Conservation (phyloP, 2,329 filamentous ascomycete species). For the Hansfordia pulvinata region DNA sequence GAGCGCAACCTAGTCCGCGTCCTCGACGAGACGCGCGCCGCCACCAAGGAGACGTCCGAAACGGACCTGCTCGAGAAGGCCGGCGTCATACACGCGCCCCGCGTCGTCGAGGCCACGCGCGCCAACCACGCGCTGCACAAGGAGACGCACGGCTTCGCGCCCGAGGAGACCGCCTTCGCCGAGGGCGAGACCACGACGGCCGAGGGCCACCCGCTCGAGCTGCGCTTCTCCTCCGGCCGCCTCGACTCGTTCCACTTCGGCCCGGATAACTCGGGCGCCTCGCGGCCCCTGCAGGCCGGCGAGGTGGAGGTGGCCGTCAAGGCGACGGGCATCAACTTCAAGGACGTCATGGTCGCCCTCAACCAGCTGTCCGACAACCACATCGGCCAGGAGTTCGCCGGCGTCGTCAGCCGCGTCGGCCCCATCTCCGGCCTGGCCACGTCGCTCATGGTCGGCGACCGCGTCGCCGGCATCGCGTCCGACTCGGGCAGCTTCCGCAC, state of each 20-base stretch:
- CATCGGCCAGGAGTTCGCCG: conserved; percentile 2
- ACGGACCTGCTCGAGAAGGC: too few relatives aligned
- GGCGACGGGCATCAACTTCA: conserved; percentile 5
- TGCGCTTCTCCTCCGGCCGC: conserved; percentile 3
- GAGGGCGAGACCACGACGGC: background rate
- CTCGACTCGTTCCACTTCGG: conserved; percentile 3
- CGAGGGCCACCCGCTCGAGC: background rate
- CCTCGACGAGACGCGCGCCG: too few relatives aligned
- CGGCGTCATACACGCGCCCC: too few relatives aligned
- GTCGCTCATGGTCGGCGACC: background rate
- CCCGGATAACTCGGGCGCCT: conserved; percentile 1
- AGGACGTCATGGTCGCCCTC: conserved; percentile 1
- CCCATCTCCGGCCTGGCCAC: background rate
- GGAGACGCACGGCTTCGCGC: too few relatives aligned
- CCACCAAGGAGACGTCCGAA: too few relatives aligned
- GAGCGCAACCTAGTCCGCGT: too few relatives aligned
- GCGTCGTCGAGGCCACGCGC: too few relatives aligned
- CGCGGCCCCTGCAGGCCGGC: conserved; percentile 2
- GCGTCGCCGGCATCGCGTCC: background rate
- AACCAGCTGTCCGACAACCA: conserved; percentile 1
- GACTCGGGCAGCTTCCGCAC: conserved; percentile 1
- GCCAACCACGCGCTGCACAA: too few relatives aligned
- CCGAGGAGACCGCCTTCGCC: conserved; percentile 1
- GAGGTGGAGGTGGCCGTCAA: conserved; percentile 4
- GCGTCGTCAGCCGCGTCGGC: conserved; percentile 3